Evolutionary conservation across 208 protist species (phyloP), one percentile per base, ranked within the genome.

Genomic region (Zelonia costaricensis): DNA sequence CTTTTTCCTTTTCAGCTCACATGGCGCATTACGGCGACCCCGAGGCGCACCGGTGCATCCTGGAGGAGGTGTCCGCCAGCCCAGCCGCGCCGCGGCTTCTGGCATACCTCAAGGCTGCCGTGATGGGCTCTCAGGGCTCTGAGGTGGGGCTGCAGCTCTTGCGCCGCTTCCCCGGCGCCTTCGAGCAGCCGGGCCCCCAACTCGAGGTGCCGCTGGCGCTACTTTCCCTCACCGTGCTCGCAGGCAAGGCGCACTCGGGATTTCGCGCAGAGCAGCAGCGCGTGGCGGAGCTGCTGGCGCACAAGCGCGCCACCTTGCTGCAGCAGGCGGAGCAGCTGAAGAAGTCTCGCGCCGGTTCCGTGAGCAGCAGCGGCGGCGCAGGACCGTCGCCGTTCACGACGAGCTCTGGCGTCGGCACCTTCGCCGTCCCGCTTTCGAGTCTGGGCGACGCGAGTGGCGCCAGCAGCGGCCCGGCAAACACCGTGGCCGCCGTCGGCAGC

Each of bases 21-120:
- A 82, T 82, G 76, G 33, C 69, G 3, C 36, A 68, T 31, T 83
- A 73, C 43, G 75, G 75, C 36, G 75, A 81, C 47, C 42, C 62
- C 2, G 75, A 74, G n/a, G 69, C 69, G n/a, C 75, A 81, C 36
- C 63, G 56, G 16, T 43, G 55, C 39, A 53, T 81, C 9, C 58
- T 81, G 12, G 47, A 65, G 25, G 75, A 81, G 42, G 20, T 80
- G 9, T 36, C 27, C 20, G 61, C 58, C n/a, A 44, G 38, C 8
- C 46, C 63, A 5, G 16, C 8, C 16, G 59, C 53, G n/a, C 35
- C 35, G 30, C 43, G 42, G 9, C 57, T 82, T 20, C 70, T 63
- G 25, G 40, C 47, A 8, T 84, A 52, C 53, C 31, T 84, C 22
- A 62, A 56, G 38, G 62, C 44, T 8, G 67, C 67, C 7, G 57